Evolutionary conservation across 495 filamentous ascomycete species (phyloP), one percentile per base, ranked within the genome.

Genomic region (Acidomyces sp.): DNA sequence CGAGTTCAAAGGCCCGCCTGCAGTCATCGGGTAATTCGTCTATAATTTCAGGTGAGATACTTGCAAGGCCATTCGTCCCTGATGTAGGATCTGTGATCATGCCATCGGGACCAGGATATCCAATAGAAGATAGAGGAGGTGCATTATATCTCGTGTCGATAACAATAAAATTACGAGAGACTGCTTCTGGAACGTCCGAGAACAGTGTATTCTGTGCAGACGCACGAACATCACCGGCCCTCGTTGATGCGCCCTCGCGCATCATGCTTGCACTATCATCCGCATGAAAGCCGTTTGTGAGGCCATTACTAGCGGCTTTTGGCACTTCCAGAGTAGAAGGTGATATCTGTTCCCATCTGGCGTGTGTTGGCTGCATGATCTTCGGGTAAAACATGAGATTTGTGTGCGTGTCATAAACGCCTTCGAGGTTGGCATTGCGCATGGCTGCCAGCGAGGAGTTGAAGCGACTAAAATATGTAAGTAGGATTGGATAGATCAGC

Each of bases 381-480:
- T 71, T 71, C 0, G 90, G 92, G 51, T 80, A 90, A 48, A 84
- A 80, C 69, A 95, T 82, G 28, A 65, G 49, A 55, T 97, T 97
- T 29, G 90, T 94, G 61, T 95, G 85, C 17, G 87, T 72, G 48
- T 97, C 86, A 57, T 97, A 97, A 18, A 85, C 66, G 18, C 90
- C 90, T 24, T 73, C 67, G 10, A 77, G 59, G 43, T 76, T 85
- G n/a, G 59, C 52, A 13, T 74, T 75, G 19, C 90, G 79, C 22
- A 72, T 57, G 11, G 66, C 62, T 0, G 71, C 61, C 19, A 95
- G 68, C 2, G 69, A 56, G 15, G 76, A 62, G 58, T 97, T 97
- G 68, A 85, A 95, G 27, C 74, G 74, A 53, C 87, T 93, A 45
- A n/a, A n/a, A n/a, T n/a, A n/a, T n/a, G n/a, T n/a, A n/a, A n/a